Percentiles rank a stretch among this genome's conserved stretches.
phyloP scores from a whole-genome alignment of 2,329 filamentous ascomycete genomes.

The Aspergillus calidoustus region DNA sequence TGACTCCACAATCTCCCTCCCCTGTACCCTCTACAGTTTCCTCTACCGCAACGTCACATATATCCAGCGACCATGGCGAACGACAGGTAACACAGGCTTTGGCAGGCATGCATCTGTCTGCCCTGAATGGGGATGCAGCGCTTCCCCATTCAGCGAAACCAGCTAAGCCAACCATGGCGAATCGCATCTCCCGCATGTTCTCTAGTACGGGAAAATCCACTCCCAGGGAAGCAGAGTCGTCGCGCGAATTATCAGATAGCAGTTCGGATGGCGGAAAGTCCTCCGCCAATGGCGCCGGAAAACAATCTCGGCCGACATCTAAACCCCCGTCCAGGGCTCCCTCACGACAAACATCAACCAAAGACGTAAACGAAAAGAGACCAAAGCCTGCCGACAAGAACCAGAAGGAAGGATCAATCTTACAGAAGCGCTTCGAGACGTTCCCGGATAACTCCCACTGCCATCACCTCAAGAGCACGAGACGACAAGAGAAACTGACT shows the following conservation, averaged over 20 bases:
- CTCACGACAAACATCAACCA: conserved; percentile 41
- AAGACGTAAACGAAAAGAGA: conserved; percentile 36
- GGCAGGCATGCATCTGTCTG: conserved; percentile 49
- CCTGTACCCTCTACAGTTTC: conserved; percentile 51
- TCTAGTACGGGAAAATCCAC: conserved; percentile 44
- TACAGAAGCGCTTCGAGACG: conserved; percentile 59
- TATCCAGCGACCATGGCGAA: conserved; percentile 47
- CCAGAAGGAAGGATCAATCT: conserved; percentile 37
- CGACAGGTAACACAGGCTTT: conserved; percentile 49
- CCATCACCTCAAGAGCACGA: conserved; percentile 86
- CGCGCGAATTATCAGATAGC: conserved; percentile 44
- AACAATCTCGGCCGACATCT: conserved; percentile 32
- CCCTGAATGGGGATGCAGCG: conserved; percentile 41
- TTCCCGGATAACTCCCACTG: conserved; percentile 74
- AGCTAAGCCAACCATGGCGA: conserved; percentile 48
- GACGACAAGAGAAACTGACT: conserved; percentile 90
- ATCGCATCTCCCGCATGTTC: conserved; percentile 53
- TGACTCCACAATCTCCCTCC: conserved; percentile 47
- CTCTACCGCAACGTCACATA: conserved; percentile 45
- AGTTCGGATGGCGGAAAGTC: conserved; percentile 42
- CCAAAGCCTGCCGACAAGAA: conserved; percentile 36
- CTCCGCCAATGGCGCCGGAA: conserved; percentile 36
- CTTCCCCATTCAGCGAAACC: conserved; percentile 36
- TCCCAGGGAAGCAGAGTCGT: conserved; percentile 37
- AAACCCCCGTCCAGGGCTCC: conserved; percentile 38